phyloP scores from a whole-genome alignment of 1,284 basidiomycete genomes.

The Trametes hirsuta region DNA sequence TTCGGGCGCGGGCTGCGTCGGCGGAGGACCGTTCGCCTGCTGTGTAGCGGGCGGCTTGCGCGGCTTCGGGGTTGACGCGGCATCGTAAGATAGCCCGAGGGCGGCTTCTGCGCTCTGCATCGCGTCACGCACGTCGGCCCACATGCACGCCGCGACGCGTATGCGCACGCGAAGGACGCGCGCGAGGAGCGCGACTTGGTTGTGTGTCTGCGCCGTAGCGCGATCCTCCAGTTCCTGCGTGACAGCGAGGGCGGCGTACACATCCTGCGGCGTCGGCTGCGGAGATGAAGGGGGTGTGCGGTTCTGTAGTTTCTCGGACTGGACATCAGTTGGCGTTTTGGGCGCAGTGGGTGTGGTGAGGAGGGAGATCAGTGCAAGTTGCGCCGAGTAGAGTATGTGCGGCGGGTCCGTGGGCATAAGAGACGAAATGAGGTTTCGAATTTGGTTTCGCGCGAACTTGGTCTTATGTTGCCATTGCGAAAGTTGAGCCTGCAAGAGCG shows the following conservation, averaged over 20 bases:
- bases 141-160: slow-evolving; percentile 54
- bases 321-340: background rate
- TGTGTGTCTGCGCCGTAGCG: slow-evolving; percentile 45
- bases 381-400: slow-evolving; percentile 53
- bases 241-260: slow-evolving; percentile 45
- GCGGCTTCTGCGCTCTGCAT: slow-evolving; percentile 48
- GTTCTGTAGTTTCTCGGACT: slow-evolving; percentile 3
- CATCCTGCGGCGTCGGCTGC: slow-evolving; percentile 33
- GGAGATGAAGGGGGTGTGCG: slow-evolving; percentile 14
- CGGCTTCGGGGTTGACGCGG: slow-evolving; percentile 28
- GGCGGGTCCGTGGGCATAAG: slow-evolving; percentile 52
- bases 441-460: slow-evolving; percentile 58
- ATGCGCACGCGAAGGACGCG: slow-evolving; percentile 54
- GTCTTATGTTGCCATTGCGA: slow-evolving; percentile 55
- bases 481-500: slow-evolving; percentile 60
- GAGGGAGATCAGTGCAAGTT: slow-evolving; percentile 55
- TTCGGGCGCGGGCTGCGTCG: slow-evolving; percentile 8
- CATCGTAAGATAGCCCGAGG: slow-evolving; percentile 45
- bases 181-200: slow-evolving; percentile 48
- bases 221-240: slow-evolving; percentile 47
- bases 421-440: slow-evolving; percentile 56
- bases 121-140: slow-evolving; percentile 51
- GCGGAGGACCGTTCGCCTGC: slow-evolving; percentile 3
- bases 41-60: slow-evolving; percentile 17
- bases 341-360: slow-evolving; percentile 36